Percentiles rank a stretch among this genome's conserved stretches.
Evolutionary conservation across 2,329 filamentous ascomycete species (phyloP).

Genomic region (Magnaporthiopsis rhizophila): DNA sequence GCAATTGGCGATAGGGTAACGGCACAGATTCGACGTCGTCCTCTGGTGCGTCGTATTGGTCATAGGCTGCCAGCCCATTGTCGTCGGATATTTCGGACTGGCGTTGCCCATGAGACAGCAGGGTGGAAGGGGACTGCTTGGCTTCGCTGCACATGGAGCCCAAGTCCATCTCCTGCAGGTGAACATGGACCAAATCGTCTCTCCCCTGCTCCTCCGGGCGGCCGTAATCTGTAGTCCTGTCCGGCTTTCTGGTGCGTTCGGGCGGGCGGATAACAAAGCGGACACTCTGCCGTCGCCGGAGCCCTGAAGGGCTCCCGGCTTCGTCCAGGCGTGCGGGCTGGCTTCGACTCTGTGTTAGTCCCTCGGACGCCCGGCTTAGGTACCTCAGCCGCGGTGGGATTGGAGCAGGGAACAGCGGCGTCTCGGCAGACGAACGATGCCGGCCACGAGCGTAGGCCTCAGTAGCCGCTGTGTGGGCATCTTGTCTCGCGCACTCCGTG

Average conservation of each 20-base stretch:
- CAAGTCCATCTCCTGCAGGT: neutral
- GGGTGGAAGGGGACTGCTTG: neutral
- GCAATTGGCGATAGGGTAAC: constrained; percentile 40
- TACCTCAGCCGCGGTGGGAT: neutral
- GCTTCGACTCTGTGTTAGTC: neutral
- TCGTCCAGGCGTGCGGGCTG: neutral
- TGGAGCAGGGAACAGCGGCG: constrained; percentile 13
- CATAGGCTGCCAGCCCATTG: neutral
- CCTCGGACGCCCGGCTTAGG: neutral
- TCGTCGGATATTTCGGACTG: neutral
- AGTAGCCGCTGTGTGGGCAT: constrained; percentile 55
- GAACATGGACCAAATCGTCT: neutral
- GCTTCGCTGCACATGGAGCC: neutral
- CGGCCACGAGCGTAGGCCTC: constrained; percentile 51
- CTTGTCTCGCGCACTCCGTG: constrained; percentile 40
- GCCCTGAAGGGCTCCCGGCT: neutral
- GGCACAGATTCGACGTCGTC: constrained; percentile 39
- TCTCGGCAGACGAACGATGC: constrained; percentile 28
- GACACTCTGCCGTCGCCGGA: constrained; percentile 45
- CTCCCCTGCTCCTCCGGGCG: neutral
- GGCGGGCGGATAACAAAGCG: constrained; percentile 33
- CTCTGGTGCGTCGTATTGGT: constrained; percentile 36
- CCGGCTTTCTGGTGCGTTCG: neutral
- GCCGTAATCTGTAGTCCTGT: neutral
- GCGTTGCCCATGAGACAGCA: neutral